Evolutionary conservation across 2,329 filamentous ascomycete genomes (phyloP), one percentile per base, ranked within the genome.

Genomic region (Pyricularia sp.): DNA sequence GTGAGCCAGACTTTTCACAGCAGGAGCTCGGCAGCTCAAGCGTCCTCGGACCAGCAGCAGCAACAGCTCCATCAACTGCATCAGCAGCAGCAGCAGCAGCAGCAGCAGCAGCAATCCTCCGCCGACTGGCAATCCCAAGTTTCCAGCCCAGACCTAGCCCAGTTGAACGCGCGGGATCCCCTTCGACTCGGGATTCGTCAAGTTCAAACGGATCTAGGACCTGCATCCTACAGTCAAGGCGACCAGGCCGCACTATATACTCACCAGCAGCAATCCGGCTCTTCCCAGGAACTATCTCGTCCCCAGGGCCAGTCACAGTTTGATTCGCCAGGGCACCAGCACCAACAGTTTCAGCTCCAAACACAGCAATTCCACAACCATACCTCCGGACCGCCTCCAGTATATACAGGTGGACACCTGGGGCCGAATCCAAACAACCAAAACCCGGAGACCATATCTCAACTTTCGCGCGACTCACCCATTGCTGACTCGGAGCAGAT

Each of bases 391-490:
- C 55, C 76, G 76, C 68, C 76, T 76, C 67, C 78, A 76, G 55
- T 70, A 50, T 69, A 70, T 59, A 73, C 70, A 69, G 73, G 58
- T 36, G 66, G 30, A 4, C 58, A 33, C 30, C 30, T 68, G 55
- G 12, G 70, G 70, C 58, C 73, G 78, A 65, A 73, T 74, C 70
- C 76, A 55, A 66, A 74, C 71, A 73, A 78, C 55, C 80, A 82
- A 71, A 88, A 87, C 73, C 78, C 85, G 31, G 87, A 90, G 76
- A 88, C 86, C 5, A 77, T 87, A 55, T 89, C 87, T 7, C 86
- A 89, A 76, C 76, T 87, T 72, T 90, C 88, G 75, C 83, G 85
- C 80, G 88, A 90, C 70, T 88, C 86, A 42, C 84, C 83, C 50
- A 76, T 82, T 23, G 79, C 80, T 61, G 86, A 88, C 71, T 79